Conservation (phyloP, 495 filamentous ascomycete genomes). For the Jackrogersella multiformis region DNA sequence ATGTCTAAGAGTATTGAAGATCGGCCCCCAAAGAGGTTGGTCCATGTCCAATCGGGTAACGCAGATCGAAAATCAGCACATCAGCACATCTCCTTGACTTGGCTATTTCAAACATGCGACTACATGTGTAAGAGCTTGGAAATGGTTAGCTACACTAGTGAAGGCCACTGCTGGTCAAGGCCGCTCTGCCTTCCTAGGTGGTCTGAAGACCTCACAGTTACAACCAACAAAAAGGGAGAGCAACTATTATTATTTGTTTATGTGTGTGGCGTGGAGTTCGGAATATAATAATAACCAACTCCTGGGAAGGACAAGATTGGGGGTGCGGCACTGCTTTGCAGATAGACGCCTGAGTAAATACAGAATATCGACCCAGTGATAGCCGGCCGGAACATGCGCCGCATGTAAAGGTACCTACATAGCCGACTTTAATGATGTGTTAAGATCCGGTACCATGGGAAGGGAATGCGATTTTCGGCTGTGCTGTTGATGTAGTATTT, state of each 20-base stretch:
- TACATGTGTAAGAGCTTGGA: background rate
- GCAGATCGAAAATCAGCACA: conserved; percentile 14
- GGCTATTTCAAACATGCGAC: background rate
- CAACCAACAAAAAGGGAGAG: background rate
- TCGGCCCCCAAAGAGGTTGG: conserved; percentile 12
- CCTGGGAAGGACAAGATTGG: background rate
- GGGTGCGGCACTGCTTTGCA: background rate
- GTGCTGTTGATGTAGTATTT: too few species aligned
- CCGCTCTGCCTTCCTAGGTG: too few species aligned
- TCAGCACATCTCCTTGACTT: background rate
- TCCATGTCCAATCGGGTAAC: conserved; percentile 15
- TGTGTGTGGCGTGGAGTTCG: background rate
- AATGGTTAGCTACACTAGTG: background rate
- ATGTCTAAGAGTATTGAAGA: conserved; percentile 18
- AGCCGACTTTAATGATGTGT: too few species aligned
- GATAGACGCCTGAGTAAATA: background rate
- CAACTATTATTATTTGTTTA: background rate
- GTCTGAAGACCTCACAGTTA: too few species aligned
- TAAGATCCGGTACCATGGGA: background rate
- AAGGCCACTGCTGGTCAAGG: too few species aligned
- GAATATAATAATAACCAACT: background rate
- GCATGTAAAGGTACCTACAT: too few species aligned
- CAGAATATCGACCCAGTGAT: too few species aligned
- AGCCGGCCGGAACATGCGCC: too few species aligned
- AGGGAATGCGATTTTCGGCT: background rate